Evolutionary conservation across 768 basidiomycete species (phyloP).

Genomic region (Boletus sp.): DNA sequence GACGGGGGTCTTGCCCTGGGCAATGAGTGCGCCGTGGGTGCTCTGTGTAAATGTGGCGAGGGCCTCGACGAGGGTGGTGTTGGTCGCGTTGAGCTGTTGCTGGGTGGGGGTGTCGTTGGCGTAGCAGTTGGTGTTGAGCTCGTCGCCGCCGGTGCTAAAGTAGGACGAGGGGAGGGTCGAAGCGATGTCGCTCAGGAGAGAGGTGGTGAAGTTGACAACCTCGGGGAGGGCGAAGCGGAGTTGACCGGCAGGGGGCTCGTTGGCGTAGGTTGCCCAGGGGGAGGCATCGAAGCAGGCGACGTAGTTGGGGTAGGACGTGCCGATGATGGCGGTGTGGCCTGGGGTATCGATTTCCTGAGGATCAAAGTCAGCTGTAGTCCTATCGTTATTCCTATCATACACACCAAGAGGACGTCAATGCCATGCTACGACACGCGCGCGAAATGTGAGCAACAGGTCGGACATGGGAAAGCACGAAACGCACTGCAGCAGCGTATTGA

Average conservation of each 20-base stretch:
- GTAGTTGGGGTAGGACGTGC: conserved; percentile 63
- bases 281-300: conserved; percentile 59
- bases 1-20: conserved; percentile 66
- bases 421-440: conserved; percentile 47
- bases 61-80: conserved; percentile 59
- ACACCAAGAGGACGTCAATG: conserved; percentile 62
- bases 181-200: conserved; percentile 52
- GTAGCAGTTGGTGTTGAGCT: conserved; percentile 70
- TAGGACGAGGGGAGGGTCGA: conserved; percentile 52
- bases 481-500: conserved; percentile 64
- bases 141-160: conserved; percentile 82
- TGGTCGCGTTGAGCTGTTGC: conserved; percentile 45
- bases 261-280: conserved; percentile 61
- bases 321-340: conserved; percentile 72
- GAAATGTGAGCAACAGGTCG: not conserved
- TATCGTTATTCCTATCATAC: not conserved
- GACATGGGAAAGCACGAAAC: conserved; percentile 23
- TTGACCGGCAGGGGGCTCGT: conserved; percentile 81
- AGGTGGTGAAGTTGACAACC: conserved; percentile 56
- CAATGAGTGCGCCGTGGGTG: conserved; percentile 54
- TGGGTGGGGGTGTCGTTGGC: conserved; percentile 57
- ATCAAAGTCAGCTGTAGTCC: not conserved
- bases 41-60: conserved; percentile 57
- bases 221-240: conserved; percentile 64
- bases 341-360: conserved; percentile 79